A percentile compares a stretch with the other conserved stretches of the same genome.
These are phyloP conservation scores for Coemansia sp. DNA, from an alignment of 192 early-diverging fungal genomes.

Conservation along the genomic window DNA sequence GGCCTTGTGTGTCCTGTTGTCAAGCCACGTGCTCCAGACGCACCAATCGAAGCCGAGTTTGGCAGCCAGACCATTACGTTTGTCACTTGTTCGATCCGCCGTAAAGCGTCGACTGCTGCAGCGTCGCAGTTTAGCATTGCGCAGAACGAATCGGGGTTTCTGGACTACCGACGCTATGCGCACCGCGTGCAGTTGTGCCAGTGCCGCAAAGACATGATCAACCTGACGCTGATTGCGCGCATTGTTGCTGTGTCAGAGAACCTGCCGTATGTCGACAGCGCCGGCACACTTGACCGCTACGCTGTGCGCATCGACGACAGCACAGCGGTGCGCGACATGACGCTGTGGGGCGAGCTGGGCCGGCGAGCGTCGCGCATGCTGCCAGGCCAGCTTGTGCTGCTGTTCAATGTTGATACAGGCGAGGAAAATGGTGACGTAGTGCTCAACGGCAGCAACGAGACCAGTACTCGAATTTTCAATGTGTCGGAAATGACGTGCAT, in stretches of 20 bases:
- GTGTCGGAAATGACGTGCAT: constrained; percentile 31
- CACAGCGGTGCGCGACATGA: constrained; percentile 35
- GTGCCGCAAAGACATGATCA: constrained; percentile 27
- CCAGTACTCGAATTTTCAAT: constrained; percentile 18
- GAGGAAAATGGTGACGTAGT: constrained; percentile 31
- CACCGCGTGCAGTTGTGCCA: constrained; percentile 28
- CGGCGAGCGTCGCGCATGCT: constrained; percentile 27
- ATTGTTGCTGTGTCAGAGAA: constrained; percentile 46
- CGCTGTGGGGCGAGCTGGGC: constrained; percentile 43
- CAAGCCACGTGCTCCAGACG: not conserved
- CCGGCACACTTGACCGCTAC: constrained; percentile 18
- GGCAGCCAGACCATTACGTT: constrained; percentile 49
- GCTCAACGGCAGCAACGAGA: constrained; percentile 34
- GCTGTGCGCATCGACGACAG: constrained; percentile 43
- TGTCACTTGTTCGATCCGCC: constrained; percentile 10
- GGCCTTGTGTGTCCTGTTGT: constrained; percentile 35
- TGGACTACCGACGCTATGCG: constrained; percentile 40
- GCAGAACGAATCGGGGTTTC: constrained; percentile 31
- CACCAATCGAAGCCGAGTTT: constrained; percentile 17
- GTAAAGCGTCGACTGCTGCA: not conserved
- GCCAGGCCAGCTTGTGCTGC: constrained; percentile 44
- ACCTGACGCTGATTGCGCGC: constrained; percentile 38
- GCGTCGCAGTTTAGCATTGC: constrained; percentile 27
- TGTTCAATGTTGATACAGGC: constrained; percentile 24
- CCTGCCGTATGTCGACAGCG: constrained; percentile 18